Conservation (phyloP, 2,329 filamentous ascomycete species). For the Rhinocladiella similis region DNA sequence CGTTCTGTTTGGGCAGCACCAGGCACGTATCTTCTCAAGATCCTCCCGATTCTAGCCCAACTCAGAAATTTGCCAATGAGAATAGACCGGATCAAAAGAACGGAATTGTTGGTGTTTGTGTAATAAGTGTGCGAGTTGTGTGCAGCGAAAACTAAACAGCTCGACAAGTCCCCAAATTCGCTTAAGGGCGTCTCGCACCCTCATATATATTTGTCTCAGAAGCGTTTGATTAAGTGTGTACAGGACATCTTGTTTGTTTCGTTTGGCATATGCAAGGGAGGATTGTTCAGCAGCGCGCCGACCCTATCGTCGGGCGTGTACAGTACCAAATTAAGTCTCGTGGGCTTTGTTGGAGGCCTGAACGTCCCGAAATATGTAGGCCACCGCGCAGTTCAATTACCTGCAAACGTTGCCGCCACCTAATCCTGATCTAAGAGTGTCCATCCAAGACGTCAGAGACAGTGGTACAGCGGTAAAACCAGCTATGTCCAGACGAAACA, state of each 20-base stretch:
- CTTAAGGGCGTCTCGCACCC: too few relatives aligned
- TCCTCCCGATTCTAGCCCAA: neutral
- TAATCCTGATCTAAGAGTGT: neutral
- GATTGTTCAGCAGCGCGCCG: neutral
- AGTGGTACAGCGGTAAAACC: neutral
- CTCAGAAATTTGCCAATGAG: too few relatives aligned
- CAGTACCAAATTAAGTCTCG: neutral
- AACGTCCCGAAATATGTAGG: neutral
- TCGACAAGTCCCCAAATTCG: too few relatives aligned
- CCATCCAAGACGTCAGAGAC: neutral
- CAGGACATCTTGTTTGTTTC: neutral
- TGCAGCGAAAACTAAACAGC: neutral
- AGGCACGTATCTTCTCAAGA: neutral
- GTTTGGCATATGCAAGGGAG: neutral
- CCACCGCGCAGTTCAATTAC: neutral
- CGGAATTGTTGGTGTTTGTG: neutral
- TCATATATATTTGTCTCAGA: neutral
- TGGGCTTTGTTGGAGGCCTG: conserved; percentile 3
- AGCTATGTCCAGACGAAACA: neutral
- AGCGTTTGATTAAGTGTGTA: neutral
- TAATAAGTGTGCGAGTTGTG: neutral
- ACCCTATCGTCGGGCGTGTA: neutral
- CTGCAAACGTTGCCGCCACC: neutral
- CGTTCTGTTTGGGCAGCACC: neutral
- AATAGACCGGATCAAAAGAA: neutral